These are phyloP conservation scores for Artemisia tridentata DNA, from an alignment of 129 eudicot genomes.

Conservation along the genomic window DNA sequence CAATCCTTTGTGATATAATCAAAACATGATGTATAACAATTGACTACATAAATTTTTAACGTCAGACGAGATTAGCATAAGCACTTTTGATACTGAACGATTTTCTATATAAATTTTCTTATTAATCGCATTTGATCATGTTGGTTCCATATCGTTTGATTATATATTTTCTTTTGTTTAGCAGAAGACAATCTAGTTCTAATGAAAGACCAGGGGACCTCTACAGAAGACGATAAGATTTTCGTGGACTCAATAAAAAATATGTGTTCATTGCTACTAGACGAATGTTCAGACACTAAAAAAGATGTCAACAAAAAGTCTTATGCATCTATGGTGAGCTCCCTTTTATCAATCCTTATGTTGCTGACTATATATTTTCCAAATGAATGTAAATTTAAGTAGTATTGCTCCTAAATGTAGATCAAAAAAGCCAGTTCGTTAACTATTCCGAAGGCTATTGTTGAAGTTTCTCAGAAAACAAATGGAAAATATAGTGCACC, in stretches of 20 bases:
- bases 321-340: conserved; percentile 32
- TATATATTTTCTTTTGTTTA: background rate
- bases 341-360: conserved; percentile 1
- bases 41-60: no score
- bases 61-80: no score
- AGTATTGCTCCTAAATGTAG: conserved; percentile 19
- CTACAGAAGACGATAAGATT: conserved; percentile 1
- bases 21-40: no score
- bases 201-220: conserved; percentile 5
- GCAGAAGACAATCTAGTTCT: background rate
- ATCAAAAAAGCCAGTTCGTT: conserved; percentile 14
- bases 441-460: background rate
- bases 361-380: background rate
- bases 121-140: background rate
- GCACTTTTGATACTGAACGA: no score
- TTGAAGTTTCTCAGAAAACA: background rate
- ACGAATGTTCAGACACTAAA: background rate
- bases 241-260: background rate
- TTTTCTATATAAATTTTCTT: background rate
- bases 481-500: background rate
- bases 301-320: conserved; percentile 9
- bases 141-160: conserved; percentile 4
- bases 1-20: background rate
- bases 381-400: background rate
- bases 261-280: background rate